Base-by-base conservation (phyloP, 108 stramenopile genomes). In the Cyclotella kingstonii region DNA sequence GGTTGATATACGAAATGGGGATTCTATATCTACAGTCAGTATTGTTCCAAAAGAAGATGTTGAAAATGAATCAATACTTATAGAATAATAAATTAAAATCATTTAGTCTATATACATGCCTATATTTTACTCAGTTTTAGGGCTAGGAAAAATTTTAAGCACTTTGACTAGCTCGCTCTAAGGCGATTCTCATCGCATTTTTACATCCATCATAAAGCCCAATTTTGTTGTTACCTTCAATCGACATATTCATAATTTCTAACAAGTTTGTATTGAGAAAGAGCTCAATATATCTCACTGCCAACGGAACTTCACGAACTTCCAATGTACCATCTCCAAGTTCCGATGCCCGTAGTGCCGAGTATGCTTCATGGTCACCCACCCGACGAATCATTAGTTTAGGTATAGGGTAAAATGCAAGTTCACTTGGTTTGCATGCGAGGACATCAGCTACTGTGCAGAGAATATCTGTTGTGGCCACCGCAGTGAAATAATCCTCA, bases 311-410 rank as follows among this genome's bases (percentile, higher is more conserved):
- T 27, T 85, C 84, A 18, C 94, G 89, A 0, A 85, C 90, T 71
- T 95, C 94, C 38, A 87, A 41, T 4, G 88, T 88, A 11, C 94
- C 94, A 78, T 95, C 91, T 17, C 91, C 91, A 21, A 90, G 66
- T 68, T 95, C 91, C 3, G 81, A 66, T 33, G 94, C 86, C 38
- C 94, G 90, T 39, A 76, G 67, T 12, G 91, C 91, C 2, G 91
- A 93, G 80, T 89, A 85, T 19, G 84, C 87, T 56, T 95, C 94
- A 54, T 95, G 94, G 60, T 95, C 94, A 35, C 94, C 88, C 22
- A 95, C 94, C 40, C 94, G 85, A 58, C 94, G 91, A 72, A 95
- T 91, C 71, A 90, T 87, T 26, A 95, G 71, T 61, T 93, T 95
- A 57, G 94, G 94, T 43, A 93, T 67, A 29, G 86, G 85, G 54